Evolutionary conservation across 2,329 filamentous ascomycete species (phyloP), one percentile per base, ranked within the genome.

Genomic region (Pyrenochaeta sp.): DNA sequence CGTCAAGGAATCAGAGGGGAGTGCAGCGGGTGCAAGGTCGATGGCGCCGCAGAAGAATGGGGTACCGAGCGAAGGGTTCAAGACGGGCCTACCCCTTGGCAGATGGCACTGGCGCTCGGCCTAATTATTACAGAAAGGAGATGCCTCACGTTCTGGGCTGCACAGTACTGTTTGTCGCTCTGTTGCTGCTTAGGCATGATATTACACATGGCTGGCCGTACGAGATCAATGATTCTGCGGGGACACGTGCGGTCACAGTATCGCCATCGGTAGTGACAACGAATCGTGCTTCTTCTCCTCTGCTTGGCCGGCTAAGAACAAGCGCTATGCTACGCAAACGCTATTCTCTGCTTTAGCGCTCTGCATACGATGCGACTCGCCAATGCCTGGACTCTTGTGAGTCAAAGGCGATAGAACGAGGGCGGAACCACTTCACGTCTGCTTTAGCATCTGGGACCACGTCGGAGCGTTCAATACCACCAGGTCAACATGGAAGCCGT

Each of bases 61-160:
- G 45, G 60, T 63, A 56, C 67, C 64, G 59, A 55, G 52, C 52
- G 59, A 59, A 58, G 52, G 67, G 67, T 61, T 59, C 62, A n/a
- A 59, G 57, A 61, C 62, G 59, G 59, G 55, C 57, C 46, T 57
- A 50, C 10, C 45, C 65, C 62, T 65, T 64, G 65, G 62, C 63
- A 58, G 57, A 65, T 66, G 52, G 59, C 55, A 59, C 59, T 53
- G 48, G 56, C 56, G 50, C 51, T 57, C 56, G 54, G 58, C 51
- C 58, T 46, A 54, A 50, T 51, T 51, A 48, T 47, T 51, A 39
- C 59, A 54, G 37, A 43, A 54, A 24, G 39, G 42, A 54, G 55
- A 57, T 62, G 53, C 61, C 58, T 64, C 53, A 54, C 54, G 45
- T 39, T 48, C 40, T 27, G 25, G 37, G 37, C 53, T 47, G 55